Percentiles rank a stretch among this genome's conserved stretches.
These are phyloP conservation scores for Sanchytrium tribonematis DNA, from an alignment of 371 early-diverging fungal species.

Conservation along the genomic window DNA sequence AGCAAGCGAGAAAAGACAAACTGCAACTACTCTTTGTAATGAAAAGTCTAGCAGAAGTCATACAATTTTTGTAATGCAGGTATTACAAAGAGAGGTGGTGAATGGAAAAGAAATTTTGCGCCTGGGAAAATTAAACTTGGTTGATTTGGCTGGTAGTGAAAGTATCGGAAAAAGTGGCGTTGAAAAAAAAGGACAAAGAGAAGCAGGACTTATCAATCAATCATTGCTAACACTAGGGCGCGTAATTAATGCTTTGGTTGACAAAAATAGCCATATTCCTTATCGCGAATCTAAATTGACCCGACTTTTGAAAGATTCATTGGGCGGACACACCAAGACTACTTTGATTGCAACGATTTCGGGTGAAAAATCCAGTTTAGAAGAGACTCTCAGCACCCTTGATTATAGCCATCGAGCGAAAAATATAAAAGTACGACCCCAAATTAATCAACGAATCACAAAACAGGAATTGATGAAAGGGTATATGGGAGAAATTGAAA, in stretches of 20 bases:
- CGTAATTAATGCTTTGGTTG: slow-evolving; percentile 54
- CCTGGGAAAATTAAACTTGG: slow-evolving; percentile 72
- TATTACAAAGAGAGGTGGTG: slow-evolving; percentile 4
- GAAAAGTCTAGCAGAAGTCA: slow-evolving; percentile 57
- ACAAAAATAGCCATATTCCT: slow-evolving; percentile 35
- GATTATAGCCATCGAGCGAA: slow-evolving; percentile 58
- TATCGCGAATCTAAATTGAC: slow-evolving; percentile 78
- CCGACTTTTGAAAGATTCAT: slow-evolving; percentile 43
- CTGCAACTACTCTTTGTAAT: slow-evolving; percentile 58
- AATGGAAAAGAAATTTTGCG: slow-evolving; percentile 14
- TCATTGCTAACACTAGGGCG: slow-evolving; percentile 56
- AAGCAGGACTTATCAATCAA: slow-evolving; percentile 38
- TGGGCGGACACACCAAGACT: slow-evolving; percentile 43
- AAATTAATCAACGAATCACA: slow-evolving; percentile 32
- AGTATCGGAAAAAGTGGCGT: slow-evolving; percentile 71
- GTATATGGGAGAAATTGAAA: slow-evolving; percentile 30
- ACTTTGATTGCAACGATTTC: slow-evolving; percentile 48
- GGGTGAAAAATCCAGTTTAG: slow-evolving; percentile 25
- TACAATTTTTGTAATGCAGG: slow-evolving; percentile 50
- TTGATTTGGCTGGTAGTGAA: slow-evolving; percentile 94
- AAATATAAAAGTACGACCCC: slow-evolving; percentile 30
- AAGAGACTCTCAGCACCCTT: slow-evolving; percentile 52
- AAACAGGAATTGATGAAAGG: slow-evolving; percentile 43
- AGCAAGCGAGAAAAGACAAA: slow-evolving; percentile 19
- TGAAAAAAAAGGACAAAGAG: slow-evolving; percentile 50